Conservation (phyloP, 306 rosid species). For the Parietaria judaica region DNA sequence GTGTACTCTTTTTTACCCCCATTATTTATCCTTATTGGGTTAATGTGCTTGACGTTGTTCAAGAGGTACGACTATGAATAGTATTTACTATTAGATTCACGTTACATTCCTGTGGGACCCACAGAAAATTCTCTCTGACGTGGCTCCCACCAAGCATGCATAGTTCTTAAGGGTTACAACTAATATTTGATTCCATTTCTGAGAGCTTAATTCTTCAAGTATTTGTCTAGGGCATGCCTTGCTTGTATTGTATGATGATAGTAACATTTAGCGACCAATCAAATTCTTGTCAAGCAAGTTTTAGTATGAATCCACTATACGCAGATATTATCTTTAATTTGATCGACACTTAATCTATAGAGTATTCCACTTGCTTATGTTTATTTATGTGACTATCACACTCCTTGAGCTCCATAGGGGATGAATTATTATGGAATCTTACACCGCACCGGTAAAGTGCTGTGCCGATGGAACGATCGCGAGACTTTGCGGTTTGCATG, state of each 20-base stretch:
- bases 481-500: too few relatives aligned
- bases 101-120: conserved; percentile 28
- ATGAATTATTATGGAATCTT: too few relatives aligned
- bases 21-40: conserved; percentile 25
- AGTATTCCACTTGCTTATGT: too few relatives aligned
- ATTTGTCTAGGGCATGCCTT: conserved; percentile 4
- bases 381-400: too few relatives aligned
- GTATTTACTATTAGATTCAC: conserved; percentile 23
- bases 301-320: too few relatives aligned
- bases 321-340: too few relatives aligned
- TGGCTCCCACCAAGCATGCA: conserved; percentile 77
- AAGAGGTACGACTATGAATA: conserved; percentile 5
- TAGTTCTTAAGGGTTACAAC: conserved; percentile 56
- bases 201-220: conserved; percentile 16
- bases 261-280: not conserved
- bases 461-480: too few relatives aligned
- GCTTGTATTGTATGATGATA: too few relatives aligned
- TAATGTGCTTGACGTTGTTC: conserved; percentile 2
- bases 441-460: too few relatives aligned
- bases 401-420: too few relatives aligned
- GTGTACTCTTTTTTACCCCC: conserved; percentile 24
- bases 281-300: not conserved
- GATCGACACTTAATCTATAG: too few relatives aligned
- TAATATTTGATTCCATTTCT: conserved; percentile 30
- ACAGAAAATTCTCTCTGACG: conserved; percentile 48